Percentiles rank a stretch among this genome's conserved stretches.
These are phyloP conservation scores for Claviceps capensis DNA, from an alignment of 2,329 filamentous ascomycete species.

Conservation along the genomic window DNA sequence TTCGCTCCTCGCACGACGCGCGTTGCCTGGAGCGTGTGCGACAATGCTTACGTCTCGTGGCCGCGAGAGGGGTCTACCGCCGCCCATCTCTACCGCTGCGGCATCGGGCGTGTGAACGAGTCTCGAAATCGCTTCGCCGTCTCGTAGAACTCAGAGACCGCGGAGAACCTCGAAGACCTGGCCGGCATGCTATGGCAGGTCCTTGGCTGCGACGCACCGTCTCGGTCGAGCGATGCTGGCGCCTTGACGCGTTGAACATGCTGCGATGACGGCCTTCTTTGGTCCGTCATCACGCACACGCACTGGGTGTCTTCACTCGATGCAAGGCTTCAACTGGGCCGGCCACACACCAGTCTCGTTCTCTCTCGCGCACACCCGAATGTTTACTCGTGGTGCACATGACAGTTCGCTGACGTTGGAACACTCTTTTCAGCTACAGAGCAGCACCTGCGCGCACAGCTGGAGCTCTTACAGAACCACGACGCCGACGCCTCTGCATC, in stretches of 20 bases:
- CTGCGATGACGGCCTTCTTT: not conserved
- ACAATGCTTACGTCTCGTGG: not conserved
- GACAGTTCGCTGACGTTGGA: slow-evolving; percentile 11
- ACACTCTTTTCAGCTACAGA: slow-evolving; percentile 14
- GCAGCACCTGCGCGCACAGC: slow-evolving; percentile 29
- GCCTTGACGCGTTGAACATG: not conserved
- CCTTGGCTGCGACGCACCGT: not conserved
- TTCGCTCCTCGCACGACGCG: not conserved
- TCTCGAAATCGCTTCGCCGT: not conserved
- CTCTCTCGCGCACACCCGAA: too few species aligned
- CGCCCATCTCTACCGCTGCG: not conserved
- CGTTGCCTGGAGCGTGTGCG: not conserved
- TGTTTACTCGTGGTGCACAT: not conserved
- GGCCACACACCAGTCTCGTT: not conserved
- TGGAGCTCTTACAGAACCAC: slow-evolving; percentile 30
- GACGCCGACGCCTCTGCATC: slow-evolving; percentile 20
- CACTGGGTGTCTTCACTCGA: not conserved
- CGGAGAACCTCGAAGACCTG: not conserved
- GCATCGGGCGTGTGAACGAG: not conserved
- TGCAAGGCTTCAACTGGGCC: not conserved
- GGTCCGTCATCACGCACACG: not conserved
- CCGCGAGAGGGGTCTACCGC: not conserved
- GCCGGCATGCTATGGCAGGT: not conserved
- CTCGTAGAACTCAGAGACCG: not conserved
- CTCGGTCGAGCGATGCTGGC: not conserved